Percentiles rank a stretch among this genome's conserved stretches.
phyloP scores from a whole-genome alignment of 306 rosid species.

The Cucurbita ficifolia region DNA sequence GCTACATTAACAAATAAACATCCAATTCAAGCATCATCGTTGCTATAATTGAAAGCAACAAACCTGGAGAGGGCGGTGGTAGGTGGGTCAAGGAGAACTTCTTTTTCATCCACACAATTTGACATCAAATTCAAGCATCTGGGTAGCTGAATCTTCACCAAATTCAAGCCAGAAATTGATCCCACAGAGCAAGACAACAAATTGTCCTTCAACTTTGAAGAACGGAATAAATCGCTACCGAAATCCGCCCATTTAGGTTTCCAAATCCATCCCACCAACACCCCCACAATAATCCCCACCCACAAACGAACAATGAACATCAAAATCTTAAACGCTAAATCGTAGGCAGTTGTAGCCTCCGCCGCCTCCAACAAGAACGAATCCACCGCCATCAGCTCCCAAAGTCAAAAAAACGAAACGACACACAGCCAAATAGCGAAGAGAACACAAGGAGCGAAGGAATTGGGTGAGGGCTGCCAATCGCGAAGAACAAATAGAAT shows the following conservation, averaged over 20 bases:
- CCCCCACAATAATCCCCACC: slow-evolving; percentile 66
- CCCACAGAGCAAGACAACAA: slow-evolving; percentile 15
- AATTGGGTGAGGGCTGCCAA: slow-evolving; percentile 2
- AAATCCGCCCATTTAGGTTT: slow-evolving; percentile 74
- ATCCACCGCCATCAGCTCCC: slow-evolving; percentile 25
- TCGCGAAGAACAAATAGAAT: slow-evolving; percentile 5
- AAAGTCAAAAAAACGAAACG: background rate
- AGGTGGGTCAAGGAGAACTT: slow-evolving; percentile 12
- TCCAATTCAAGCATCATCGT: background rate
- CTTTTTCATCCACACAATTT: slow-evolving; percentile 8
- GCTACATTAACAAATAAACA: background rate
- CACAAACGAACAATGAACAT: slow-evolving; percentile 53
- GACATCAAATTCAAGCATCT: slow-evolving; percentile 23
- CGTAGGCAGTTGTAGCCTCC: slow-evolving; percentile 17
- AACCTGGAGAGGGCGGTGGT: slow-evolving; percentile 28
- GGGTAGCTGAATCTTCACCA: slow-evolving; percentile 25
- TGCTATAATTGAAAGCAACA: slow-evolving; percentile 4
- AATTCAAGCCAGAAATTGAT: slow-evolving; percentile 20
- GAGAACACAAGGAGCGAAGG: background rate
- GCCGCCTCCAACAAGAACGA: slow-evolving; percentile 29
- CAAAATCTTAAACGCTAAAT: slow-evolving; percentile 23
- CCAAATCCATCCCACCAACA: slow-evolving; percentile 88
- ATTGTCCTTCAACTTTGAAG: slow-evolving; percentile 15
- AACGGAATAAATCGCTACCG: slow-evolving; percentile 19
- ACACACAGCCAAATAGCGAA: background rate